Evolutionary conservation across 495 filamentous ascomycete species (phyloP).

Genomic region (Aspergillus heteromorphus): DNA sequence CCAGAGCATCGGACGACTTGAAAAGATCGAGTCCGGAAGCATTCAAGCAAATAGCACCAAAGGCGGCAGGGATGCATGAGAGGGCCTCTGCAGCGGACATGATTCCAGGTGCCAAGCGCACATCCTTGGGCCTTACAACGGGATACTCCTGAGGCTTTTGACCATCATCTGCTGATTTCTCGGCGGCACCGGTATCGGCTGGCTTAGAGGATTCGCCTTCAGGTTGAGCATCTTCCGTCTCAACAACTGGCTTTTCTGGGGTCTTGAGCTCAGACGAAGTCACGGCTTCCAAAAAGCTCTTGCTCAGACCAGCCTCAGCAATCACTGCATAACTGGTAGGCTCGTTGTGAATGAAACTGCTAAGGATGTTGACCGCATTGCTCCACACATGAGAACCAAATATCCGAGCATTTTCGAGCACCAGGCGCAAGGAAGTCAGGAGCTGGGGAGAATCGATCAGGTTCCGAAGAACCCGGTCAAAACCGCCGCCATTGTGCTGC

Average conservation of each 20-base stretch:
- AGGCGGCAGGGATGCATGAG: conserved; percentile 72
- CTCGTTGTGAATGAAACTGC: conserved; percentile 97
- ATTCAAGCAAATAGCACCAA: conserved; percentile 92
- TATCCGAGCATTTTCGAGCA: conserved; percentile 69
- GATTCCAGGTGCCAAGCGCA: conserved; percentile 64
- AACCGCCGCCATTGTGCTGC: conserved; percentile 75
- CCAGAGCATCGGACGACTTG: conserved; percentile 71
- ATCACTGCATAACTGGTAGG: conserved; percentile 96
- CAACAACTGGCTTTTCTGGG: conserved; percentile 27
- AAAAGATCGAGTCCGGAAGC: conserved; percentile 85
- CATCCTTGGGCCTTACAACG: conserved; percentile 27
- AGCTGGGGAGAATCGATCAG: conserved; percentile 88
- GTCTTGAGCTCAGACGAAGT: conserved; percentile 47
- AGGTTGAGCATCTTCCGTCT: conserved; percentile 22
- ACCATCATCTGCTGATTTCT: conserved; percentile 11
- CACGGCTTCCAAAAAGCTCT: conserved; percentile 73
- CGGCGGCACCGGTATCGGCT: conserved; percentile 14
- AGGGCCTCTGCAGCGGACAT: conserved; percentile 82
- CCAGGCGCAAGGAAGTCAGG: conserved; percentile 67
- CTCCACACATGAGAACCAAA: conserved; percentile 95
- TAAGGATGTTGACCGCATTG: conserved; percentile 80
- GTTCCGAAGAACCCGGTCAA: conserved; percentile 85
- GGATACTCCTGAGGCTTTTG: conserved; percentile 29
- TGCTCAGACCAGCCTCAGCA: conserved; percentile 85
- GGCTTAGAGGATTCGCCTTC: conserved; percentile 22